phyloP scores from a whole-genome alignment of 164 flowering plant species.

The Hamamelis virginiana region DNA sequence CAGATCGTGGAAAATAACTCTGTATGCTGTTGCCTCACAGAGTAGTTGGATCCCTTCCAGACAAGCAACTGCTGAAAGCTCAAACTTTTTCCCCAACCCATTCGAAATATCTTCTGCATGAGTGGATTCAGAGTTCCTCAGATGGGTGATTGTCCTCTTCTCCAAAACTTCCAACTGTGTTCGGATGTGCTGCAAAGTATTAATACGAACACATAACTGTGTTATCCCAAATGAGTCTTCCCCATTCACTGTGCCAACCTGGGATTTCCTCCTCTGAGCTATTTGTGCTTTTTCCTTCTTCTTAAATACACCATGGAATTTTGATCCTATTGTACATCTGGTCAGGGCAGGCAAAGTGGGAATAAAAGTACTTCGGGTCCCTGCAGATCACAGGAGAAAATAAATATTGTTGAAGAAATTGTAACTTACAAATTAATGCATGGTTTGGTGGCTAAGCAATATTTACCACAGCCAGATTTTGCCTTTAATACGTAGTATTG shows the following conservation, averaged over 20 bases:
- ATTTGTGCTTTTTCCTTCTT: conserved; percentile 50
- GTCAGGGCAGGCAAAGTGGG: conserved; percentile 60
- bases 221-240: conserved; percentile 48
- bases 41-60: conserved; percentile 75
- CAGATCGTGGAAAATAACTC: conserved; percentile 65
- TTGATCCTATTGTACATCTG: conserved; percentile 51
- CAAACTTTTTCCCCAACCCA: conserved; percentile 50
- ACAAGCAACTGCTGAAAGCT: conserved; percentile 60
- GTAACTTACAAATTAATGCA: background rate
- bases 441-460: background rate
- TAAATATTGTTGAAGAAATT: background rate
- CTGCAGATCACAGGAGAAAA: conserved; percentile 26
- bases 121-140: conserved; percentile 47
- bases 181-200: conserved; percentile 68
- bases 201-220: conserved; percentile 81
- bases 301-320: conserved; percentile 36
- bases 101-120: conserved; percentile 30
- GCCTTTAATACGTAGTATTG: conserved; percentile 47
- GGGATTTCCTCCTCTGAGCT: conserved; percentile 50
- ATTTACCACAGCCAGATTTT: conserved; percentile 62
- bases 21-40: conserved; percentile 74
- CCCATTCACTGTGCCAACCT: conserved; percentile 48
- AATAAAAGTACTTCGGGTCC: conserved; percentile 38
- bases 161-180: conserved; percentile 57
- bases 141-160: conserved; percentile 39